These are phyloP conservation scores for Sarcodon sp. DNA, from an alignment of 768 basidiomycete genomes.

Conservation along the genomic window DNA sequence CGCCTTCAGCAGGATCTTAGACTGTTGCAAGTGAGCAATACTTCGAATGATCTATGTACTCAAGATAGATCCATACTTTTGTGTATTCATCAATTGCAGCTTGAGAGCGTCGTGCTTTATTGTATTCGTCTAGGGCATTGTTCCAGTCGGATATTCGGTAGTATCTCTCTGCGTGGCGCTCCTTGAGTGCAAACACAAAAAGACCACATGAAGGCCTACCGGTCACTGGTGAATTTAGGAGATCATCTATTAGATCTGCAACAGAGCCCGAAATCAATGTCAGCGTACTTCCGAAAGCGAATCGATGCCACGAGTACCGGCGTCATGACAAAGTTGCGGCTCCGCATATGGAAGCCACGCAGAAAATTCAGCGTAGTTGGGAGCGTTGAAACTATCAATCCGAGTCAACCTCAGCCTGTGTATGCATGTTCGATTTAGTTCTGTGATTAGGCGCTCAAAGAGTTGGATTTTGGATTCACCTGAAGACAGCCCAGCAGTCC, in stretches of 20 bases:
- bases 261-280: neutral
- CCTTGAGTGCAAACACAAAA: neutral
- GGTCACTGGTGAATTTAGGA: too few relatives aligned
- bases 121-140: slow-evolving; percentile 10
- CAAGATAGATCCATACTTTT: neutral
- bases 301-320: too few relatives aligned
- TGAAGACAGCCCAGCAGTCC: neutral
- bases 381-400: too few relatives aligned
- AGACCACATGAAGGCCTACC: too few relatives aligned
- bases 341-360: too few relatives aligned
- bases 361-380: too few relatives aligned
- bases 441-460: neutral
- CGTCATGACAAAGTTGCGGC: too few relatives aligned
- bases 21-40: neutral
- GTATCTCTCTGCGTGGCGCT: neutral
- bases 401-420: neutral
- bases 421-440: neutral
- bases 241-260: neutral
- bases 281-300: neutral
- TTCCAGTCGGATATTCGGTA: too few relatives aligned
- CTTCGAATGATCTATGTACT: neutral
- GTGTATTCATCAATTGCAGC: slow-evolving; percentile 4
- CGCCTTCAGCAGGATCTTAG: neutral
- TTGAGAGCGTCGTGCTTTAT: slow-evolving; percentile 6
- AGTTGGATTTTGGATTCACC: neutral